Conservation (phyloP, 1,284 basidiomycete genomes). For the Rhodotorula sp. region DNA sequence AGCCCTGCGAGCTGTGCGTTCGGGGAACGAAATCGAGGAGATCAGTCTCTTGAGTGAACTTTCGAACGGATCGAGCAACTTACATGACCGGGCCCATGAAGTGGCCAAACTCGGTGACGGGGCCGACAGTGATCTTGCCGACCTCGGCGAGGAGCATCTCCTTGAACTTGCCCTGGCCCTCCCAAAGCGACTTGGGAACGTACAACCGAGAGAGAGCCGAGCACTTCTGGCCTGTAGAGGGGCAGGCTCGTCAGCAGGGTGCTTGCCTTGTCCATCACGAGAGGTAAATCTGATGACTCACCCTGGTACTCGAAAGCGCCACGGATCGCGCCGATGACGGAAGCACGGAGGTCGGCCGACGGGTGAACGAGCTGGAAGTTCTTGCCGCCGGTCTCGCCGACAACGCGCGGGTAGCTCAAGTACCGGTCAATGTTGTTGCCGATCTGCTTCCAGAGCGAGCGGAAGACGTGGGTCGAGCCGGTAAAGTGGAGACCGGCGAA, state of each 20-base stretch:
- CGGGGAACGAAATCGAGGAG: background rate
- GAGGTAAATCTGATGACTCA: constrained; percentile 39
- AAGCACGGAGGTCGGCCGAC: constrained; percentile 80
- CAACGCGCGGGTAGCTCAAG: constrained; percentile 86
- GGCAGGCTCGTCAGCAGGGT: background rate
- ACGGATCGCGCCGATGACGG: constrained; percentile 83
- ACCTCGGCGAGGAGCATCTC: constrained; percentile 72
- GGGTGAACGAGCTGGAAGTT: constrained; percentile 95
- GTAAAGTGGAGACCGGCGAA: constrained; percentile 97
- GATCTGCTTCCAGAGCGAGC: constrained; percentile 94
- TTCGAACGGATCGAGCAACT: constrained; percentile 40
- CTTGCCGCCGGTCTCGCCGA: constrained; percentile 92
- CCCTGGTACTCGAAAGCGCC: constrained; percentile 97
- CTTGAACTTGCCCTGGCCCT: constrained; percentile 66
- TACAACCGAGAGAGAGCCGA: constrained; percentile 90
- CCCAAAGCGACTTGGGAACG: constrained; percentile 82
- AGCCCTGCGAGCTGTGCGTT: constrained; percentile 63
- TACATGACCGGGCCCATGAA: constrained; percentile 97
- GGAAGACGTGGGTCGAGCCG: constrained; percentile 91
- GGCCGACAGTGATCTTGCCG: constrained; percentile 80
- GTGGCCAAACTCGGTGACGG: constrained; percentile 72
- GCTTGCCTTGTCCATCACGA: background rate
- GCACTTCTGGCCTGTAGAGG: constrained; percentile 79
- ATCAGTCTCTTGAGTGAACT: background rate
- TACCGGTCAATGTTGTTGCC: constrained; percentile 82